A percentile compares a stretch with the other conserved stretches of the same genome.
Conservation (phyloP, 2,329 filamentous ascomycete species). For the Pestalotiopsis sp. region DNA sequence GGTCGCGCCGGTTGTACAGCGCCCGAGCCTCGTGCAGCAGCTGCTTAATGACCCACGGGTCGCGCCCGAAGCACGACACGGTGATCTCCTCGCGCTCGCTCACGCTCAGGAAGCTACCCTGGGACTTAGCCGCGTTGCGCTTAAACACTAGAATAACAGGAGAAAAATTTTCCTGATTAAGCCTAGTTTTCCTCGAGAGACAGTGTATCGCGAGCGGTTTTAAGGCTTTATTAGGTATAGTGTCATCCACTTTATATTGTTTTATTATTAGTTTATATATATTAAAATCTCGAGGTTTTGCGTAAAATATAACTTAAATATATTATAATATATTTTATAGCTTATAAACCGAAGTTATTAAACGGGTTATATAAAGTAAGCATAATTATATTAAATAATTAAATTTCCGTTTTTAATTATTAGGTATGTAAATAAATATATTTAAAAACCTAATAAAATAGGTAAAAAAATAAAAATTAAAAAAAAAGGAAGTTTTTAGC, state of each 20-base stretch:
- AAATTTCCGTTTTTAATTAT: background rate
- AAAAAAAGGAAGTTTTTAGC: too few relatives aligned
- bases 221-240: too few relatives aligned
- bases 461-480: too few relatives aligned
- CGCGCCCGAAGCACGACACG: constrained; percentile 63
- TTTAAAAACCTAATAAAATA: too few relatives aligned
- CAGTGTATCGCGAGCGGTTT: too few relatives aligned
- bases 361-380: background rate
- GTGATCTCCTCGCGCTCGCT: constrained; percentile 61
- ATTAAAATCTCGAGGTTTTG: background rate
- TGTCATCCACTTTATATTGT: background rate
- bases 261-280: background rate
- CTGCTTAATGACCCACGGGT: constrained; percentile 63
- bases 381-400: background rate
- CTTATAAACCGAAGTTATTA: background rate
- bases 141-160: constrained; percentile 41
- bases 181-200: too few relatives aligned
- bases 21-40: constrained; percentile 61
- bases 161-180: too few relatives aligned
- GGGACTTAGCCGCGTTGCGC: constrained; percentile 50
- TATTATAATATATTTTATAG: background rate
- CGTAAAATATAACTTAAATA: background rate
- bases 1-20: constrained; percentile 58
- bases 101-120: constrained; percentile 38
- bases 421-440: too few relatives aligned